Evolutionary conservation across 2,329 filamentous ascomycete species (phyloP).

Genomic region (Neonectria punicea): DNA sequence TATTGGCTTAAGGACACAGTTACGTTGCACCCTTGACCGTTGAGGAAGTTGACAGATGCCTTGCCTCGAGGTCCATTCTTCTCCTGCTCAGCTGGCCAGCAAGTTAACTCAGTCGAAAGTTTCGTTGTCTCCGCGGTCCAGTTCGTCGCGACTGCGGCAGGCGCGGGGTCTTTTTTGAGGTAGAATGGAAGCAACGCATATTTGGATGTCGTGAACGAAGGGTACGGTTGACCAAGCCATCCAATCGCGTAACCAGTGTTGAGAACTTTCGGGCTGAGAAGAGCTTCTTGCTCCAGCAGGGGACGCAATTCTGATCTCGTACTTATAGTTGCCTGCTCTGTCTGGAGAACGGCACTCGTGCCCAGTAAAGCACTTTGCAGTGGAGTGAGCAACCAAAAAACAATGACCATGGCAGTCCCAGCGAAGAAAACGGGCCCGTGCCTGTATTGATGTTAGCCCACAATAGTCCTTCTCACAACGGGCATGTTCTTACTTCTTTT

Average conservation of each 20-base stretch:
- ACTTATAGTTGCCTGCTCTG: background rate
- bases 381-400: constrained; percentile 66
- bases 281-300: constrained; percentile 27
- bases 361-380: constrained; percentile 66
- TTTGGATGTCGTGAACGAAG: constrained; percentile 54
- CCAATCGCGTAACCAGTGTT: constrained; percentile 58
- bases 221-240: constrained; percentile 57
- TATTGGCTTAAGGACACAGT: constrained; percentile 23
- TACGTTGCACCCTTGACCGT: constrained; percentile 51
- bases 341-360: constrained; percentile 43
- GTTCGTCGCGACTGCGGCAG: constrained; percentile 29
- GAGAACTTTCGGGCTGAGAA: constrained; percentile 50
- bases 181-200: constrained; percentile 58
- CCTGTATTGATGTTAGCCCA: constrained; percentile 39
- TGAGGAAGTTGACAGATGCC: constrained; percentile 44
- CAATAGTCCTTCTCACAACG: background rate
- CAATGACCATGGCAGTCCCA: constrained; percentile 58
- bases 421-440: constrained; percentile 65
- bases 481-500: constrained; percentile 42
- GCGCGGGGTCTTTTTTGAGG: constrained; percentile 4
- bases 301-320: constrained; percentile 32
- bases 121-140: constrained; percentile 45
- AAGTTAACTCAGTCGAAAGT: constrained; percentile 51
- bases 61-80: background rate
- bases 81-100: constrained; percentile 47